These are phyloP conservation scores for Vaccinium vitisidaea DNA, from an alignment of 148 eudicot genomes.

Conservation along the genomic window DNA sequence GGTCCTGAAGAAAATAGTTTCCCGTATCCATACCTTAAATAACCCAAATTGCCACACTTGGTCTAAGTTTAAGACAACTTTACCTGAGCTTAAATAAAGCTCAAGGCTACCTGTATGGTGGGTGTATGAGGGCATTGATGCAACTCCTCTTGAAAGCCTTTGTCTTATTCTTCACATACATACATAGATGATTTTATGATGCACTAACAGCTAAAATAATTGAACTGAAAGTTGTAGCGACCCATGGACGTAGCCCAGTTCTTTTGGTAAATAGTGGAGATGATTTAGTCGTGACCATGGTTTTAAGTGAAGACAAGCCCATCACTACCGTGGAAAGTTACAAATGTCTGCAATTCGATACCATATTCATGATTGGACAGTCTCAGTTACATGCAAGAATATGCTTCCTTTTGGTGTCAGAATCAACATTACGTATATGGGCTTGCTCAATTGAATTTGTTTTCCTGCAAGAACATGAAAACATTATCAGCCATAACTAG, in stretches of 20 bases:
- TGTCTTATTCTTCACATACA: not conserved
- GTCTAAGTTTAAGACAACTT: not conserved
- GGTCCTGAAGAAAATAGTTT: not conserved
- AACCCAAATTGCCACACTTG: not conserved
- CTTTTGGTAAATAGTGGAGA: not conserved
- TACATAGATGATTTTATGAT: not conserved
- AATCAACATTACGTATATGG: slow-evolving; percentile 75
- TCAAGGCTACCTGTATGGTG: not conserved
- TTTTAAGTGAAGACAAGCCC: slow-evolving; percentile 9
- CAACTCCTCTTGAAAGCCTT: not conserved
- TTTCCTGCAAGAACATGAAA: slow-evolving; percentile 57
- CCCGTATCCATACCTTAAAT: not conserved
- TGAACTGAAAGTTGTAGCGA: not conserved
- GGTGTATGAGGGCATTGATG: not conserved
- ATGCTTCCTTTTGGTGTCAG: slow-evolving; percentile 66
- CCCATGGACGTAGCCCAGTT: not conserved
- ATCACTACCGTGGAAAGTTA: not conserved
- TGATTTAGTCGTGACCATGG: not conserved
- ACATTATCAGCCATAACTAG: slow-evolving; percentile 18
- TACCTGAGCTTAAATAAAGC: not conserved
- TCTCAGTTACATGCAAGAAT: slow-evolving; percentile 50
- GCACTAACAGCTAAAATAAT: not conserved
- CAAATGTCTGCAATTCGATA: not conserved
- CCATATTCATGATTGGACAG: not conserved
- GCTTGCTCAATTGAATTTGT: slow-evolving; percentile 78